phyloP scores from a whole-genome alignment of 2,329 filamentous ascomycete genomes.

The Myriosclerotinia curreyana region DNA sequence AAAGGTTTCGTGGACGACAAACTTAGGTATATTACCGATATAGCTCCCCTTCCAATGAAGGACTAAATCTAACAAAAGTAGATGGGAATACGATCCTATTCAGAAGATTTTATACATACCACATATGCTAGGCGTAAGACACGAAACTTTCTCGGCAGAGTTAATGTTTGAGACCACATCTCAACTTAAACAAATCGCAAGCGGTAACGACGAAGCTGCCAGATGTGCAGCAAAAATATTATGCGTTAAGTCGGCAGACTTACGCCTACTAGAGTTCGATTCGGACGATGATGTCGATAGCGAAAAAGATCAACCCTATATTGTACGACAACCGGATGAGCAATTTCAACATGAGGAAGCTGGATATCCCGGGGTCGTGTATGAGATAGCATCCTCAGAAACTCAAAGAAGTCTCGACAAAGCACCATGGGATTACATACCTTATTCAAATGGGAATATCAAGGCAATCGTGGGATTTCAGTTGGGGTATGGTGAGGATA shows the following conservation, averaged over 20 bases:
- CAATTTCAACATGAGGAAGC: slow-evolving; percentile 25
- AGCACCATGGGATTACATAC: slow-evolving; percentile 27
- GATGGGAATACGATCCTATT: neutral
- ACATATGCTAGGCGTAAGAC: neutral
- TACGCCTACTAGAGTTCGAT: neutral
- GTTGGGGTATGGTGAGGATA: slow-evolving; percentile 27
- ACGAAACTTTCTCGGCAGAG: neutral
- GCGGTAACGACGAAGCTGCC: neutral
- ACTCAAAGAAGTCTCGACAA: slow-evolving; percentile 24
- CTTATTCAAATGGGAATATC: slow-evolving; percentile 25
- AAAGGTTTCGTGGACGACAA: neutral
- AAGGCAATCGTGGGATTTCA: slow-evolving; percentile 26
- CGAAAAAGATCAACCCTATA: neutral
- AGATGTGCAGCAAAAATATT: neutral
- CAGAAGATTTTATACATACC: neutral
- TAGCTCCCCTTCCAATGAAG: neutral
- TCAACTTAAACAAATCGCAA: neutral
- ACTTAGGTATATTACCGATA: neutral
- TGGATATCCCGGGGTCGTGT: slow-evolving; percentile 26
- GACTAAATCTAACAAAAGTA: neutral
- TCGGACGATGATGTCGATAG: neutral
- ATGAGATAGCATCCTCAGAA: slow-evolving; percentile 27
- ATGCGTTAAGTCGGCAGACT: neutral
- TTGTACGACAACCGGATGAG: slow-evolving; percentile 24
- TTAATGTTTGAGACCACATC: neutral